A percentile compares a stretch with the other conserved stretches of the same genome.
Evolutionary conservation across 2,329 filamentous ascomycete species (phyloP).

Genomic region (Leptographium galeiforme): DNA sequence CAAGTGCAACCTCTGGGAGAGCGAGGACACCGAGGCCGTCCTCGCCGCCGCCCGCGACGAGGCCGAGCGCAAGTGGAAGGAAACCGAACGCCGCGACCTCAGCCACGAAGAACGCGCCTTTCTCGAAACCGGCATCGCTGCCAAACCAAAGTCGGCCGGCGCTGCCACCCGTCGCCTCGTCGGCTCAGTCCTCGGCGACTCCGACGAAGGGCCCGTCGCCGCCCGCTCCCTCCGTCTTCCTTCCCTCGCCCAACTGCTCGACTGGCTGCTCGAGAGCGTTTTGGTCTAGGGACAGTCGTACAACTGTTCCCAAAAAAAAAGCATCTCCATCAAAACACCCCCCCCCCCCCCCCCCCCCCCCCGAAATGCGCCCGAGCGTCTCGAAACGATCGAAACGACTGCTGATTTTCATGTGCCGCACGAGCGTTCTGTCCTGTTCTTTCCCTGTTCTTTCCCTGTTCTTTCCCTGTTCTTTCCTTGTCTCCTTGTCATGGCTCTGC

Average conservation of each 20-base stretch:
- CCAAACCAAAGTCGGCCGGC: not conserved
- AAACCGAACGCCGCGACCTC: conserved; percentile 46
- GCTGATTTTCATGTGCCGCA: too few relatives aligned
- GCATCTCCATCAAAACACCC: too few relatives aligned
- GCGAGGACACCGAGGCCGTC: conserved; percentile 57
- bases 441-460: not conserved
- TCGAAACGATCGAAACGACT: not conserved
- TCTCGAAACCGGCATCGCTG: conserved; percentile 38
- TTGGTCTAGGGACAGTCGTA: conserved; percentile 20
- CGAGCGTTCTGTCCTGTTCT: not conserved
- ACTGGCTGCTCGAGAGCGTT: conserved; percentile 29
- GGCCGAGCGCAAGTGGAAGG: conserved; percentile 59
- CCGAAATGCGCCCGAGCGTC: not conserved
- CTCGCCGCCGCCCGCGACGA: conserved; percentile 55
- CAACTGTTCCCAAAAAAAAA: too few relatives aligned
- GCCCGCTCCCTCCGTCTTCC: conserved; percentile 18
- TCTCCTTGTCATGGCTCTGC: not conserved
- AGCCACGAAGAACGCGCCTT: conserved; percentile 41
- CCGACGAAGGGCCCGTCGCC: not conserved
- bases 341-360: too few relatives aligned
- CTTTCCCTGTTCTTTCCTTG: not conserved
- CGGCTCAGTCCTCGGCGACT: conserved; percentile 2
- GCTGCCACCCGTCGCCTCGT: not conserved
- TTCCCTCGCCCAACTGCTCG: conserved; percentile 28
- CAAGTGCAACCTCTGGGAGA: conserved; percentile 66